Evolutionary conservation across 306 rosid genomes (phyloP).

Genomic region (Datisca glomerata): DNA sequence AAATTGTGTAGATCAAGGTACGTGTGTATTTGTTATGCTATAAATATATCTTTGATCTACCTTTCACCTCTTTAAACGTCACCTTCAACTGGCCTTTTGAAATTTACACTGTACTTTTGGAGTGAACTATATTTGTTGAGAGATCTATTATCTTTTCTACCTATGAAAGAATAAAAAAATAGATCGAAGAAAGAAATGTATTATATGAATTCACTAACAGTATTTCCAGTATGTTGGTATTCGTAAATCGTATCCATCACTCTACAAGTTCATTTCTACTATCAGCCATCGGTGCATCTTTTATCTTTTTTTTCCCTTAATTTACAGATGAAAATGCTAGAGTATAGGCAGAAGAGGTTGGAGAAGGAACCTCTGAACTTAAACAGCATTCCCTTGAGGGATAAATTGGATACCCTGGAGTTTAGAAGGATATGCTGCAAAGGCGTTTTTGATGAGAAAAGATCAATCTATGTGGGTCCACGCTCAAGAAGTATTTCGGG

Average conservation of each 20-base stretch:
- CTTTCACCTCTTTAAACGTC: no score
- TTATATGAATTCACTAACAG: no score
- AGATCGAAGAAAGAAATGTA: no score
- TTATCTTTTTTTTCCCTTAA: not conserved
- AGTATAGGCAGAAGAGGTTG: slow-evolving; percentile 61
- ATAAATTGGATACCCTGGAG: slow-evolving; percentile 52
- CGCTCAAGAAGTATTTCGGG: slow-evolving; percentile 98
- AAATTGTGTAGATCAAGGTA: no score
- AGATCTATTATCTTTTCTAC: no score
- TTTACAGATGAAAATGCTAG: slow-evolving; percentile 56
- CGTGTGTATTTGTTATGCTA: no score
- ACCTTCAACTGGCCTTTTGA: no score
- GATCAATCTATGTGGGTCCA: slow-evolving; percentile 76
- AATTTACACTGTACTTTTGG: no score
- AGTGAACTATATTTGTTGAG: not conserved
- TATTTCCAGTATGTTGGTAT: not conserved
- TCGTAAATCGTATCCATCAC: not conserved
- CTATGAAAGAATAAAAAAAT: no score
- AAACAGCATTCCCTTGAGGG: slow-evolving; percentile 25
- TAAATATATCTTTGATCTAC: no score
- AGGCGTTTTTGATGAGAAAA: slow-evolving; percentile 70
- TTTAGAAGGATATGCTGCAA: slow-evolving; percentile 62
- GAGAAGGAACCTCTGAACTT: slow-evolving; percentile 59
- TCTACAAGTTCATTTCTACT: not conserved
- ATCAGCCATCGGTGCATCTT: not conserved